Conservation (phyloP, 441 rosid species). For the Lepidium campestre region DNA sequence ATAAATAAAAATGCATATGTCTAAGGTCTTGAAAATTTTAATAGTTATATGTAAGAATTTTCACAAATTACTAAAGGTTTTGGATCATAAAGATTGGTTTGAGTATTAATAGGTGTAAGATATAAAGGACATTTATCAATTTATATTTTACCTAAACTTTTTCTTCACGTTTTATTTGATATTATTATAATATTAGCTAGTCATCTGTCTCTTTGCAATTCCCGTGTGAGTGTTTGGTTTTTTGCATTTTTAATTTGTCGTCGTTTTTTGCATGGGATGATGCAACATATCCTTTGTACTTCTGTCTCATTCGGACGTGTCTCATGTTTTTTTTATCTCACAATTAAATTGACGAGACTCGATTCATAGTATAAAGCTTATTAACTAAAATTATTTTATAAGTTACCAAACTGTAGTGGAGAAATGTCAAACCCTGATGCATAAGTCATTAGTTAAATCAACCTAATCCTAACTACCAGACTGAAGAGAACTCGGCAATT, state of each 20-base stretch:
- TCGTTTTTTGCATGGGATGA: slow-evolving; percentile 15
- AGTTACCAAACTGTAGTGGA: too few species aligned
- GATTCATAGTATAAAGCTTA: too few species aligned
- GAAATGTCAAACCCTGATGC: too few species aligned
- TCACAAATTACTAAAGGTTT: not conserved
- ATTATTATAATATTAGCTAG: not conserved
- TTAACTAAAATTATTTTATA: too few species aligned
- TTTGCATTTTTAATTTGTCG: not conserved
- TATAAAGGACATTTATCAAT: not conserved
- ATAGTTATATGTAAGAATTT: not conserved
- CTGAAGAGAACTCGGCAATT: too few species aligned
- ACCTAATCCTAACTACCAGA: too few species aligned
- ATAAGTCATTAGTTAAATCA: too few species aligned
- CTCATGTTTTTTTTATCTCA: not conserved
- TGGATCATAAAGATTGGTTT: not conserved
- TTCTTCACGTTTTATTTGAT: not conserved
- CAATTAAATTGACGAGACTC: too few species aligned
- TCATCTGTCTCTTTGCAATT: not conserved
- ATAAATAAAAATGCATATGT: not conserved
- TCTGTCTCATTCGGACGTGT: slow-evolving; percentile 12
- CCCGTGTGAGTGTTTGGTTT: slow-evolving; percentile 8
- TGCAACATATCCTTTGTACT: slow-evolving; percentile 13
- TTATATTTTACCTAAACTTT: not conserved
- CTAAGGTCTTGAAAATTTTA: not conserved
- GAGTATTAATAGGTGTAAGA: not conserved